These are phyloP conservation scores for Leccinum boreale DNA, from an alignment of 768 basidiomycete genomes.

Conservation along the genomic window DNA sequence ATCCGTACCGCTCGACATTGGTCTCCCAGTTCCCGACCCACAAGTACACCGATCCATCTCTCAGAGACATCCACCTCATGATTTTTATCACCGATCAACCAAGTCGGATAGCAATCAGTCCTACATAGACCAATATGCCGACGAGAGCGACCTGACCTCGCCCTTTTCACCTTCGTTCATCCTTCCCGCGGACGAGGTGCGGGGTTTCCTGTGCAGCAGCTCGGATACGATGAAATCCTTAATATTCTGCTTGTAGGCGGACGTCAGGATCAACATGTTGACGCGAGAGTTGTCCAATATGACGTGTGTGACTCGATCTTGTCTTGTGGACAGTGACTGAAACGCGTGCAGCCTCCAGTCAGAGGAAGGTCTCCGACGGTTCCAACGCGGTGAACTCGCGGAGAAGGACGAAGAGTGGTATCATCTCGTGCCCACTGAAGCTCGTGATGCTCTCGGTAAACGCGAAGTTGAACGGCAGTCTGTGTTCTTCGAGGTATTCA, in stretches of 20 bases:
- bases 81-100: constrained; percentile 37
- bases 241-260: constrained; percentile 21
- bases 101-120: constrained; percentile 35
- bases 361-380: constrained; percentile 60
- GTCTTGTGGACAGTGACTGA: constrained; percentile 9
- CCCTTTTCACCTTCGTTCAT: constrained; percentile 34
- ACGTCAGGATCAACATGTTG: constrained; percentile 25
- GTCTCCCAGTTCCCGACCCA: constrained; percentile 47
- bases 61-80: constrained; percentile 27
- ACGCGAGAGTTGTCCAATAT: constrained; percentile 35
- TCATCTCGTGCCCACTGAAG: constrained; percentile 67
- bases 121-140: constrained; percentile 13
- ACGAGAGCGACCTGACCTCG: constrained; percentile 22
- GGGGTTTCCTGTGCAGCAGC: constrained; percentile 31
- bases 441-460: constrained; percentile 67
- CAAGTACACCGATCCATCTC: constrained; percentile 48
- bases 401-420: constrained; percentile 84
- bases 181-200: constrained; percentile 37
- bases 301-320: constrained; percentile 34
- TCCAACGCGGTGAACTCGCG: constrained; percentile 62
- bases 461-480: constrained; percentile 83
- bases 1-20: constrained; percentile 25
- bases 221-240: background rate
- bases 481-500: constrained; percentile 85
- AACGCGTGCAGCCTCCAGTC: constrained; percentile 47